Evolutionary conservation across 2,329 filamentous ascomycete species (phyloP), one percentile per base, ranked within the genome.

Genomic region (Simplicillium sp.): DNA sequence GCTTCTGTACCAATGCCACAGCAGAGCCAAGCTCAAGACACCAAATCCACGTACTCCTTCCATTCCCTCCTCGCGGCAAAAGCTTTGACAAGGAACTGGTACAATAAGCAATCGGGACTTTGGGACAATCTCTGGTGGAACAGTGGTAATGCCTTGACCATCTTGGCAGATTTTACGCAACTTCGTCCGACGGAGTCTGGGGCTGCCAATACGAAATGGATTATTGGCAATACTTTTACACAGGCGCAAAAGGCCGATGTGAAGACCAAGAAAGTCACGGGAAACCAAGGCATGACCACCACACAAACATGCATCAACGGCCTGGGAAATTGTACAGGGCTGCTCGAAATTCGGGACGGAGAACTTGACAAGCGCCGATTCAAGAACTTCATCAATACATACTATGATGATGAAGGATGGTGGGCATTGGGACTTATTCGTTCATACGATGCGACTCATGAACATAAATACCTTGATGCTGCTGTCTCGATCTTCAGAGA

Each of bases 41-140:
- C 20, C 20, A 25, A 25, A 25, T 6, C 20, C 5, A 25, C 20
- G 36, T 69, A 68, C 49, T 51, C 56, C 9, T 46, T 48, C 12
- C 50, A 61, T 39, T 50, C 66, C 3, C 49, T 53, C 3, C 40
- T 48, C 13, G 59, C 61, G 6, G 61, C 65, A 33, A 47, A 60
- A 29, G 54, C 66, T 6, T 64, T 84, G 2, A 77, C 83, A 49
- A 44, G 48, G 3, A 48, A 57, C 13, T 85, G 75, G 72, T 85
- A 85, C 56, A 71, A 81, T 51, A 43, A 58, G 3, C 52, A 54
- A 5, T 77, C 68, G 1, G 82, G 83, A 3, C 62, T 84, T 11
- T 87, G 79, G 78, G 60, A 75, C 41, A 71, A 71, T 0, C 69
- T 72, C 7, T 87, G 83, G 83, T 87, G 83, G 83, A 84, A 86